Conservation (phyloP, 768 basidiomycete species). For the Fomitopsis pulvina region DNA sequence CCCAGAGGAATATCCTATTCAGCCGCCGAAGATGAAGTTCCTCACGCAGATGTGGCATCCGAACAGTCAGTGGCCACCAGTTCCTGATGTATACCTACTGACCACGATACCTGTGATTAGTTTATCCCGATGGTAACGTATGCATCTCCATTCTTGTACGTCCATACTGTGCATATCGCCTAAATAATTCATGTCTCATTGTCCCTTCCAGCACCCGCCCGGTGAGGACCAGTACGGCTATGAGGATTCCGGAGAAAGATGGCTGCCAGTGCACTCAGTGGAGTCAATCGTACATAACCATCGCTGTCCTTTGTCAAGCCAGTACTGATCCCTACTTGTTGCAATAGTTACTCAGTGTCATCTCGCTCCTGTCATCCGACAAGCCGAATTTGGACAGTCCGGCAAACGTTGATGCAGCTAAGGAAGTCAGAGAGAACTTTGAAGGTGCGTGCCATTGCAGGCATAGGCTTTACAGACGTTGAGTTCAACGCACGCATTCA, state of each 20-base stretch:
- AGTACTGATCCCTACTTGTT: conserved; percentile 4
- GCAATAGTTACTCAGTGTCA: conserved; percentile 85
- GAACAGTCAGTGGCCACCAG: conserved; percentile 61
- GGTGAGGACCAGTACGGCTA: conserved; percentile 97
- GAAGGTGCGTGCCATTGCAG: conserved; percentile 35
- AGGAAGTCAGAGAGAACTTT: conserved; percentile 66
- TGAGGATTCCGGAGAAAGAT: conserved; percentile 94
- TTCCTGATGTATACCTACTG: too few relatives aligned
- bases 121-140: conserved; percentile 88
- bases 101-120: too few relatives aligned
- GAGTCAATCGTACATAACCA: conserved; percentile 77
- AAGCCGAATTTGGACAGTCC: conserved; percentile 89
- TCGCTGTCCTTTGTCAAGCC: not conserved
- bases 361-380: conserved; percentile 90
- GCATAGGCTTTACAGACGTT: not conserved
- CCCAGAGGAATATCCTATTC: conserved; percentile 83
- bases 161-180: conserved; percentile 2
- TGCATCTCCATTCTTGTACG: conserved; percentile 93
- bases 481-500: not conserved
- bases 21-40: conserved; percentile 95
- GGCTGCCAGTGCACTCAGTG: conserved; percentile 96
- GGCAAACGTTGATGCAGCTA: conserved; percentile 95
- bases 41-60: conserved; percentile 97
- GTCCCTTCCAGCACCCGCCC: conserved; percentile 67
- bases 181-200: not conserved